Percentiles rank a stretch among this genome's conserved stretches.
Evolutionary conservation across 1,139 yeast species (phyloP).

Genomic region (Saccharomyces pastorianus): DNA sequence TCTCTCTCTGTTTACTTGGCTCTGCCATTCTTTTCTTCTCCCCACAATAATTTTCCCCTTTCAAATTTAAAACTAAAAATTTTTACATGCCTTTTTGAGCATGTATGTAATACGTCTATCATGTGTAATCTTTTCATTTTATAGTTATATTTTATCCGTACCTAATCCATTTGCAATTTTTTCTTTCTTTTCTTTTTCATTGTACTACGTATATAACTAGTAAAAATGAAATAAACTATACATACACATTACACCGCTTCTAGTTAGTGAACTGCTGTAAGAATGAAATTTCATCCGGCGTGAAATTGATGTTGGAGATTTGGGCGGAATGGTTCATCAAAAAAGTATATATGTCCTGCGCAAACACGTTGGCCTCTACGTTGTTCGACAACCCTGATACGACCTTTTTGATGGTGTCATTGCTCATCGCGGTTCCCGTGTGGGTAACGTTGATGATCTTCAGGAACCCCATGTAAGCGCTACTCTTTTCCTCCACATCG

Average conservation of each 20-base stretch:
- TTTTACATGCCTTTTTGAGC: neutral
- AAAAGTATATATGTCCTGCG: slow-evolving; percentile 23
- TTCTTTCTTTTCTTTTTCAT: neutral
- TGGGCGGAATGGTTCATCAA: slow-evolving; percentile 18
- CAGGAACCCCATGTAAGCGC: slow-evolving; percentile 29
- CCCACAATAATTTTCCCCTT: neutral
- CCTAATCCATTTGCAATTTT: neutral
- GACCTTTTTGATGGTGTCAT: slow-evolving; percentile 19
- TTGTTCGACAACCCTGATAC: slow-evolving; percentile 22
- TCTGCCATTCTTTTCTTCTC: neutral
- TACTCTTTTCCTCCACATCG: slow-evolving; percentile 30
- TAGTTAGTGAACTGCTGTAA: slow-evolving; percentile 17
- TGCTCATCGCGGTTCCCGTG: slow-evolving; percentile 13
- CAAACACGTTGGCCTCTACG: slow-evolving; percentile 24
- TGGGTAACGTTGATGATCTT: slow-evolving; percentile 23
- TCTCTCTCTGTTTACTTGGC: neutral
- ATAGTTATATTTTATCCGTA: neutral
- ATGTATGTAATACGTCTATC: neutral
- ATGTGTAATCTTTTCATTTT: neutral
- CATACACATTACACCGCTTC: neutral
- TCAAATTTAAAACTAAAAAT: too few species aligned
- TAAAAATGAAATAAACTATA: neutral
- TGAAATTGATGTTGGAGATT: slow-evolving; percentile 16
- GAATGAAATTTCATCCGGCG: slow-evolving; percentile 20
- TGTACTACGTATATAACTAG: neutral